Evolutionary conservation across 73 alveolate genomes (phyloP), one percentile per base, ranked within the genome.

Genomic region (Stentor coeruleus): DNA sequence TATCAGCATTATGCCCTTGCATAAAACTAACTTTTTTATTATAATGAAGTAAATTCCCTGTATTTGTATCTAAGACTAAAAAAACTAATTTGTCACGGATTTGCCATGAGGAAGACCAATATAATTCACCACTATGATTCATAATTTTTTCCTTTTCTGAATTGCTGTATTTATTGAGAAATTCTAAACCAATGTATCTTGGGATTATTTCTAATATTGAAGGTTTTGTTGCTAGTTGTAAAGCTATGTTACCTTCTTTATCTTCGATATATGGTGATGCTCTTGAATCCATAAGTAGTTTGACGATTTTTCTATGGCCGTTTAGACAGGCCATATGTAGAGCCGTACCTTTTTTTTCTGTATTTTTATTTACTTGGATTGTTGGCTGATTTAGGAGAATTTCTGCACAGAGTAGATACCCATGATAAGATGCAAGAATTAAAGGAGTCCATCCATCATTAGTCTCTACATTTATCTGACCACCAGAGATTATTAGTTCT

Each of bases 371-470:
- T 6, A 49, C 20, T 49, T 49, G 6, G 6, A 49, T 49, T 20
- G 20, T 6, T 11, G 66, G 66, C 66, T 49, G 66, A 11, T 49
- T 6, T 35, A 90, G 73, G 76, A 90, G 83, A 66, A 83, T 55
- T 79, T 85, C 87, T 14, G 86, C 95, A 4, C 86, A 85, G 57
- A 79, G 88, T 26, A 82, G 77, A 77, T 86, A 74, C 30, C 90
- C 93, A 81, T 86, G 81, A 82, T 76, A 87, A 74, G 91, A 35
- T 30, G 93, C 81, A 66, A 90, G 59, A 76, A 81, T 87, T 58
- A 89, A 59, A 37, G 95, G 95, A 4, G 95, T 89, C 75, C 86
- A 89, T 35, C 87, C 86, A 58, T 89, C 95, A 49, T 82, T 89
- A 6, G 90, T 81, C 39, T 77, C 77, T 41, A 85, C 84, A 73